Evolutionary conservation across 225 moss, liverwort and hornwort species (phyloP).

Genomic region (Bryoerythrophyllum caledonicum): DNA sequence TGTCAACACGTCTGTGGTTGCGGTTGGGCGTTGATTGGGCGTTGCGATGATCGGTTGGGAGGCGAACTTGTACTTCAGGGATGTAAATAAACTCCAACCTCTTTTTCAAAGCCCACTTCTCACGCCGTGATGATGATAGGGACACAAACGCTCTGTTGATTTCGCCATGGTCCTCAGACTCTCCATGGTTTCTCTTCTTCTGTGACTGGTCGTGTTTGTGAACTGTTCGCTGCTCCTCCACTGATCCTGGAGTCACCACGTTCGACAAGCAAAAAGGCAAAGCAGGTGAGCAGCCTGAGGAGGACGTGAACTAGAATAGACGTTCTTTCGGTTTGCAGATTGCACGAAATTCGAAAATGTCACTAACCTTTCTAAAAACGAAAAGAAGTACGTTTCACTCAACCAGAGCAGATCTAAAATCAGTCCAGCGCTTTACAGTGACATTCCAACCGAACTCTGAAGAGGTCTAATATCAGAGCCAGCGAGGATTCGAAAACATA

Average conservation of each 20-base stretch:
- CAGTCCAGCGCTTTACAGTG: not conserved
- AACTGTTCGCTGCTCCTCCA: not conserved
- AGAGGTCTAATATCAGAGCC: not conserved
- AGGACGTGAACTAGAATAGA: not conserved
- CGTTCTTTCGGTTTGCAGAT: not conserved
- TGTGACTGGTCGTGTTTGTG: not conserved
- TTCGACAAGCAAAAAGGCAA: not conserved
- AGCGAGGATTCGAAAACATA: not conserved
- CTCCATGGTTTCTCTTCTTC: not conserved
- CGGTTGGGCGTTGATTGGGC: not conserved
- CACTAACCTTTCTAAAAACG: not conserved
- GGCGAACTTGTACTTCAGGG: not conserved
- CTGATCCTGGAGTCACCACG: not conserved
- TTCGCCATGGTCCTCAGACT: not conserved
- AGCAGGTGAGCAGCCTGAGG: not conserved
- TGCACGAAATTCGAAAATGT: not conserved
- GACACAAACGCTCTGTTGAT: not conserved
- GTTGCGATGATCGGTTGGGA: not conserved
- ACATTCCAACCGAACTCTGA: not conserved
- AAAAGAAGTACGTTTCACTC: not conserved
- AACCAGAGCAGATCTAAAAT: slow-evolving; percentile 5
- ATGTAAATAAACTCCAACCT: not conserved
- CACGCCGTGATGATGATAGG: too few relatives aligned
- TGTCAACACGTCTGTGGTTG: not conserved
- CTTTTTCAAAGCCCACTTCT: too few relatives aligned